Percentiles rank a stretch among this genome's conserved stretches.
Conservation (phyloP, 495 filamentous ascomycete genomes). For the Penicillium daleae region DNA sequence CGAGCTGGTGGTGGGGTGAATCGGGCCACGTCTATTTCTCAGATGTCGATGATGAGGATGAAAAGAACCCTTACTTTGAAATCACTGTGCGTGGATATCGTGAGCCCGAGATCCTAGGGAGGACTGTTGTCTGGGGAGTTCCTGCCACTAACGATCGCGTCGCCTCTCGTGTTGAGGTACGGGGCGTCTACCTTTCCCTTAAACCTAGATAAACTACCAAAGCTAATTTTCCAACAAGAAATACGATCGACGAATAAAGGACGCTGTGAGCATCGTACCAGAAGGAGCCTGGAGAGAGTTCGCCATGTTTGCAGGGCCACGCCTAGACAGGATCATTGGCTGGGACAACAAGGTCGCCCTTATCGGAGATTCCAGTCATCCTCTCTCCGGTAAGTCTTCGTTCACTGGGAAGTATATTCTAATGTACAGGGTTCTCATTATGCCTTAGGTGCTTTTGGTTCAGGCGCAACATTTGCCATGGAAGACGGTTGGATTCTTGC, state of each 20-base stretch:
- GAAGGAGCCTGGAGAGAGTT: constrained; percentile 50
- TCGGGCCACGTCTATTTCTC: constrained; percentile 50
- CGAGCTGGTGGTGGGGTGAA: constrained; percentile 52
- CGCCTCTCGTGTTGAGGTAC: constrained; percentile 37
- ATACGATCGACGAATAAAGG: constrained; percentile 39
- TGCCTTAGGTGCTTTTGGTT: constrained; percentile 43
- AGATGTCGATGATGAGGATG: constrained; percentile 41
- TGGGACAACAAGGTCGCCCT: constrained; percentile 51
- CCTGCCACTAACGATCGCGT: constrained; percentile 44
- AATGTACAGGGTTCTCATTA: not conserved
- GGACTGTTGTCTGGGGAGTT: constrained; percentile 52
- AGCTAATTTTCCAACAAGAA: not conserved
- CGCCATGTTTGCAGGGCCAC: constrained; percentile 44
- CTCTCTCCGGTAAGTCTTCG: constrained; percentile 39
- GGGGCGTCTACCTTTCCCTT: not conserved
- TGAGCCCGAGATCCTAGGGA: constrained; percentile 28
- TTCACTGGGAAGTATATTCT: not conserved
- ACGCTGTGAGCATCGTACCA: constrained; percentile 39
- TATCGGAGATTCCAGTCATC: constrained; percentile 54
- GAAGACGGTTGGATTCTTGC: constrained; percentile 55
- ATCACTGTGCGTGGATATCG: constrained; percentile 30
- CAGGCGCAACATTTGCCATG: constrained; percentile 55
- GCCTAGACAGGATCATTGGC: constrained; percentile 39
- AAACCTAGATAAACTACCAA: not conserved
- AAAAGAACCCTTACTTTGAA: constrained; percentile 25